Base-by-base conservation (phyloP, 768 basidiomycete species). In the Pilatotrama ljubarskyi region DNA sequence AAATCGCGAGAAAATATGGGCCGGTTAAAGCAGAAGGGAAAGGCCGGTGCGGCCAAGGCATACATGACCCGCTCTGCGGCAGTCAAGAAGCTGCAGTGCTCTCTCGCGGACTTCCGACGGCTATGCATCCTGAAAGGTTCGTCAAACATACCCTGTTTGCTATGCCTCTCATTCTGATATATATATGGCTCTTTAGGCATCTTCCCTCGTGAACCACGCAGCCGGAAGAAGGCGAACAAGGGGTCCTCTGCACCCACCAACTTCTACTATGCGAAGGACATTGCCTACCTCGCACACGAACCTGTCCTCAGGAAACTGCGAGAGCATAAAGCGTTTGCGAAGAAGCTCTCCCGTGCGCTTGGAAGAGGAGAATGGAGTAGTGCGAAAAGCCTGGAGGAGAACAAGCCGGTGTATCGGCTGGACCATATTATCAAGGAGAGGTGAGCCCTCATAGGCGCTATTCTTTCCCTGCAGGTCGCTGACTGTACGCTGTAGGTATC, bases 341-440 rank as follows among this genome's bases (percentile, higher is more conserved):
- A 98, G 77, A 97, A 97, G 75, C 83, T 99, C 44, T 88, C 93
- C 46, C 83, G 92, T 57, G 96, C 97, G 10, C 79, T 99, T 41
- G 97, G 96, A 22, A 80, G 95, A 55, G 90, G 91, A 40, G 95
- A 99, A 80, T 99, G 95, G 94, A 89, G 86, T 55, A 86, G 85
- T 59, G 97, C 97, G 3, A 97, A 96, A 75, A 94, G 88, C 64
- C 71, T 99, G 47, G 93, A 98, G 73, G 91, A 95, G 54, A 90
- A 90, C 66, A 95, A 91, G 72, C 97, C 97, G 2, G 84, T 90
- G 14, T 98, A 98, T 70, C 80, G 84, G 35, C 74, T 99, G 50
- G 97, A 99, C 75, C 97, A 98, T 71, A 90, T 99, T 62, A 89
- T 99, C 71, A 98, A 99, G 71, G 97, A 98, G 77, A 80, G 97